A percentile compares a stretch with the other conserved stretches of the same genome.
Conservation (phyloP, 805 yeast genomes). For the Wickerhamiella brachini region DNA sequence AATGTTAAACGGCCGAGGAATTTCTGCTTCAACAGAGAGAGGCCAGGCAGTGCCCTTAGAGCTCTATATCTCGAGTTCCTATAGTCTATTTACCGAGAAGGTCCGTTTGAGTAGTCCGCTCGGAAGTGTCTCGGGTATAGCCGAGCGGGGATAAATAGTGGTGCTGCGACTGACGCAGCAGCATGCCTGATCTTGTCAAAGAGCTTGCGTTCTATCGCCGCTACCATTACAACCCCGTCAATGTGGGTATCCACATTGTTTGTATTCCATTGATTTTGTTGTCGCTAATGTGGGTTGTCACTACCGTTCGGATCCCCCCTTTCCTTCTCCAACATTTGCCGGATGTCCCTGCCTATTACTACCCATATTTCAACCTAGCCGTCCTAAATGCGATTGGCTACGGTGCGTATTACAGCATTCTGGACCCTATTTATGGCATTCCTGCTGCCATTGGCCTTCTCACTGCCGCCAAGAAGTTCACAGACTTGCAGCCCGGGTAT, state of each 20-base stretch:
- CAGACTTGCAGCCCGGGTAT: conserved; percentile 18
- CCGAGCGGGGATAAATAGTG: too few relatives aligned
- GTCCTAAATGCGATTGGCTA: conserved; percentile 33
- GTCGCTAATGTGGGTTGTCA: conserved; percentile 34
- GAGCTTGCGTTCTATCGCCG: conserved; percentile 47
- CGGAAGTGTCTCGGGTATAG: too few relatives aligned
- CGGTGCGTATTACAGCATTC: conserved; percentile 40
- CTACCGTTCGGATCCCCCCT: conserved; percentile 19
- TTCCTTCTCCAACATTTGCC: conserved; percentile 2
- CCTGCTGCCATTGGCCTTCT: conserved; percentile 30
- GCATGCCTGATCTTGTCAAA: conserved; percentile 23
- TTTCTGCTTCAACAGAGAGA: too few relatives aligned
- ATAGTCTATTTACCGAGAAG: too few relatives aligned
- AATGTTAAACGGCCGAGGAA: too few relatives aligned
- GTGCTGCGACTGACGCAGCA: too few relatives aligned
- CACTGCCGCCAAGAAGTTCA: conserved; percentile 17
- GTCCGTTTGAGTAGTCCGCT: too few relatives aligned
- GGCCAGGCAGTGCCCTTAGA: too few relatives aligned
- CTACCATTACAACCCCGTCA: conserved; percentile 34
- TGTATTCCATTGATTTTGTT: conserved; percentile 70
- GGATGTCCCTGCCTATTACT: conserved; percentile 7
- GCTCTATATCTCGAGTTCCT: too few relatives aligned
- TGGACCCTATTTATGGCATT: conserved; percentile 42
- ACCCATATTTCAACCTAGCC: conserved; percentile 32
- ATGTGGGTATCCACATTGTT: conserved; percentile 61